A percentile compares a stretch with the other conserved stretches of the same genome.
Conservation (phyloP, 1,284 basidiomycete species). For the Agaricales sp. region DNA sequence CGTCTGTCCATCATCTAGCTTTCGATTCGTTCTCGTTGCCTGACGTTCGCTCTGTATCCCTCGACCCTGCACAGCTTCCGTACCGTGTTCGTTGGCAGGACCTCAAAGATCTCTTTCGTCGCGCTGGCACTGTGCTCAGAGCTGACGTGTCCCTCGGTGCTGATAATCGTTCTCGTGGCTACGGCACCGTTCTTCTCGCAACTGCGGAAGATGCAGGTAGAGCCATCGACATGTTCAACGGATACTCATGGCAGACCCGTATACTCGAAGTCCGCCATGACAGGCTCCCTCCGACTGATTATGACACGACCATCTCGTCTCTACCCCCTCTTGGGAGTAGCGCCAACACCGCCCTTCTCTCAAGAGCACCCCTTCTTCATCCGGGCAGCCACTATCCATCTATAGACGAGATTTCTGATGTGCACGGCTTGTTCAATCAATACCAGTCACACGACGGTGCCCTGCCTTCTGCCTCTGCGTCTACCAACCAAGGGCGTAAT, state of each 20-base stretch:
- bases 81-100: conserved; percentile 96
- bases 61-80: conserved; percentile 62
- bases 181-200: conserved; percentile 88
- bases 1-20: conserved; percentile 33
- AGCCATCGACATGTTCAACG: conserved; percentile 86
- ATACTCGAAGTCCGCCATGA: conserved; percentile 84
- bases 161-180: conserved; percentile 87
- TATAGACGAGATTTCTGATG: conserved; percentile 17
- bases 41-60: no score
- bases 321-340: conserved; percentile 3
- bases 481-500: conserved; percentile 44
- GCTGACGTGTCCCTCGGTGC: conserved; percentile 90
- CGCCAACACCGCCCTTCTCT: not conserved
- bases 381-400: conserved; percentile 7
- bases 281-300: conserved; percentile 47
- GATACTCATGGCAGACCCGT: conserved; percentile 88
- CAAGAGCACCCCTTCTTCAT: not conserved
- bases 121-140: conserved; percentile 88
- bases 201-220: conserved; percentile 87
- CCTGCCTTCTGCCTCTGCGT: conserved; percentile 13
- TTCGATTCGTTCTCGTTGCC: conserved; percentile 4
- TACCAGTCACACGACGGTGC: conserved; percentile 10
- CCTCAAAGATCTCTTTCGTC: conserved; percentile 93
- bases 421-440: conserved; percentile 10
- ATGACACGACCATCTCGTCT: conserved; percentile 22